phyloP scores from a whole-genome alignment of 2,329 filamentous ascomycete genomes.

The Ploettnerulaceae sp. region DNA sequence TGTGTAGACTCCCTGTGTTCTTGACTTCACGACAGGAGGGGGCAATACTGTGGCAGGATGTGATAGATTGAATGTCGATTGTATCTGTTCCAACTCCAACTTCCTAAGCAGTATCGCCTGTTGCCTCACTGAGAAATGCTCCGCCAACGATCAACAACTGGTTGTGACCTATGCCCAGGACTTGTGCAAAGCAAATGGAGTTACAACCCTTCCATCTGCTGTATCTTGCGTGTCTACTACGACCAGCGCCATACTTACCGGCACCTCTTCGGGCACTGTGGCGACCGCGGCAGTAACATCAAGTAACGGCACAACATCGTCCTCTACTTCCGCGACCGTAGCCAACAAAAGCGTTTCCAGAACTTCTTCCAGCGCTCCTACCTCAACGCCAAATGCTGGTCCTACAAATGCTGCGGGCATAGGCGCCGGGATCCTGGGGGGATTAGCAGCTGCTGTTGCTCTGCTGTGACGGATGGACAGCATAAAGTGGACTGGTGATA shows the following conservation, averaged over 20 bases:
- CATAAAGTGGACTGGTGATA: conserved; percentile 1
- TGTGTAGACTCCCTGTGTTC: conserved; percentile 32
- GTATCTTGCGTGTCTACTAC: conserved; percentile 20
- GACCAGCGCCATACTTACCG: conserved; percentile 1
- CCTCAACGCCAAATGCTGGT: conserved; percentile 3
- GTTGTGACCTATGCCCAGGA: conserved; percentile 34
- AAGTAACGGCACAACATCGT: neutral
- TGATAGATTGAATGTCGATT: conserved; percentile 38
- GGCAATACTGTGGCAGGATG: conserved; percentile 39
- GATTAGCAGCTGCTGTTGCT: conserved; percentile 22
- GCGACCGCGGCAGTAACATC: conserved; percentile 6
- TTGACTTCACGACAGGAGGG: conserved; percentile 31
- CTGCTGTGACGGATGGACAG: conserved; percentile 20
- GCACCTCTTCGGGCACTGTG: conserved; percentile 1
- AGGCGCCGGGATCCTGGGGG: conserved; percentile 26
- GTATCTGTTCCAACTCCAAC: conserved; percentile 42
- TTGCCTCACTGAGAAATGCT: conserved; percentile 44
- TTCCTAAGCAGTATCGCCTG: conserved; percentile 47
- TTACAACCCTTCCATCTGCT: conserved; percentile 28
- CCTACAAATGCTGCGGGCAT: conserved; percentile 21
- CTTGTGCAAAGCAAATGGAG: conserved; percentile 35
- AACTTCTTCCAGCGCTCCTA: conserved; percentile 8
- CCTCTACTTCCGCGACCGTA: conserved; percentile 1
- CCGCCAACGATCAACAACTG: conserved; percentile 35
- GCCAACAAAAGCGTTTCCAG: conserved; percentile 4